These are phyloP conservation scores for Lathyrus oleraceus DNA, from an alignment of 306 rosid genomes.

Conservation along the genomic window DNA sequence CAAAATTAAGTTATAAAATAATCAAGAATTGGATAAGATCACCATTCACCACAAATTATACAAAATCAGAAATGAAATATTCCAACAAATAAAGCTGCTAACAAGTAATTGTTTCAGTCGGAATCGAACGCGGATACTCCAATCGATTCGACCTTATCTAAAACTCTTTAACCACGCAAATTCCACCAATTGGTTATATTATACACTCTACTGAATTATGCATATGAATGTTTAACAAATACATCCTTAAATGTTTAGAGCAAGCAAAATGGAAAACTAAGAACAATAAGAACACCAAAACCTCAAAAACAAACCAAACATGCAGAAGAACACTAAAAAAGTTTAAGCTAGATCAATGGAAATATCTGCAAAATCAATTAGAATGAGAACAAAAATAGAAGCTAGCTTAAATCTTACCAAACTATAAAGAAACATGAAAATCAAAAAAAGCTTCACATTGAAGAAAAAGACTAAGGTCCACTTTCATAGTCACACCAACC, in stretches of 20 bases:
- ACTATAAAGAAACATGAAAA: constrained; percentile 46
- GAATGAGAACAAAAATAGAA: constrained; percentile 57
- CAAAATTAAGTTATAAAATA: no score
- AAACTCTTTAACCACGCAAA: neutral
- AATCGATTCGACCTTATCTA: neutral
- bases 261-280: constrained; percentile 22
- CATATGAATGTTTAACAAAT: constrained; percentile 34
- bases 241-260: neutral
- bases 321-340: constrained; percentile 33
- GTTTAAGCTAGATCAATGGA: constrained; percentile 32
- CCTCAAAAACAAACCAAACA: constrained; percentile 32
- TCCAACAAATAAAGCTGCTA: neutral
- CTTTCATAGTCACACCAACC: constrained; percentile 61
- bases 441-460: constrained; percentile 57
- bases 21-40: no score
- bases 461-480: constrained; percentile 66
- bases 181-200: neutral
- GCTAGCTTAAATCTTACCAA: constrained; percentile 66
- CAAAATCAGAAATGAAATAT: constrained; percentile 24
- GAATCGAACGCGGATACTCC: neutral
- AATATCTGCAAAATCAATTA: constrained; percentile 39
- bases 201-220: constrained; percentile 18
- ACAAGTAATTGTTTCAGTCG: neutral
- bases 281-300: constrained; percentile 5
- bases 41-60: constrained; percentile 2